Base-by-base conservation (phyloP, 1,139 yeast genomes). In the Lodderomyces metapsilosis region DNA sequence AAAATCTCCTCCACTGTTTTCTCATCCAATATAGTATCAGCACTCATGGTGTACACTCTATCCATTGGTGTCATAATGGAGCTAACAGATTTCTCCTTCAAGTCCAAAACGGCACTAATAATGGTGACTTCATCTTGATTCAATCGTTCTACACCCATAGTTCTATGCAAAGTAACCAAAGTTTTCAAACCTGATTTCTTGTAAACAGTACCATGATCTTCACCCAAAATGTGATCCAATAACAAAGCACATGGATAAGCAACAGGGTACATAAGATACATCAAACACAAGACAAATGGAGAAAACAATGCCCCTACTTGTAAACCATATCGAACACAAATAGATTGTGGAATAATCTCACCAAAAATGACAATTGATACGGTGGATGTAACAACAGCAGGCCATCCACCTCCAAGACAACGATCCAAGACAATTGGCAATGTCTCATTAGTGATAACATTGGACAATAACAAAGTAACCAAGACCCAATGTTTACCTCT, bases 401-500 rank as follows among this genome's bases (percentile, higher is more conserved):
- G 92, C 88, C 96, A 86, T 2, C 98, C 98, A 35, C 98, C 98
- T 37, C 98, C 98, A 21, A 92, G 76, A 55, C 91, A 85, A 44
- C 95, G 75, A 60, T 92, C 98, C 49, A 92, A 75, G 13, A 92
- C 95, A 54, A 92, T 92, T 2, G 98, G 98, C 46, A 92, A 74
- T 1, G 97, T 84, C 62, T 92, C 98, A 62, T 92, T 92, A 39
- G 98, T 92, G 59, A 92, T 88, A 40, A 92, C 98, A 57, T 92
- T 92, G 18, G 84, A 80, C 35, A 91, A 69, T 48, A 92, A 74
- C 46, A 92, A 66, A 0, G 98, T 92, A 24, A 92, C 98, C 43
- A 92, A 74, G n/a, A 92, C 92, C 97, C 98, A 91, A 64, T 92
- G 98, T 60, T 92, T 92, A 43, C 98, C 98, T 45, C 82, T 73